These are phyloP conservation scores for Odontarrhena argentea DNA, from an alignment of 345 rosid species.

Conservation along the genomic window DNA sequence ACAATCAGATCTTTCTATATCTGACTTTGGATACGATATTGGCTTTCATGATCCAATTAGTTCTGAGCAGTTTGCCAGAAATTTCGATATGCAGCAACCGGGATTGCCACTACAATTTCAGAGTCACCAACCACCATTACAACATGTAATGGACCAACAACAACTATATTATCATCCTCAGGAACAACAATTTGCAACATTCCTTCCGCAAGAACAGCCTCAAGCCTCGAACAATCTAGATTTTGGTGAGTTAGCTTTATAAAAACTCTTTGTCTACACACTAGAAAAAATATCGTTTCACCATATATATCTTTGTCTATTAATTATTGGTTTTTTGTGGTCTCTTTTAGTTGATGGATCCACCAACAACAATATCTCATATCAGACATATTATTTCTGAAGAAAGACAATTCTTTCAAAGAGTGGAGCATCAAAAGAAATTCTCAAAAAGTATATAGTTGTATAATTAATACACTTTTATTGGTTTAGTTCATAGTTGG, in stretches of 20 bases:
- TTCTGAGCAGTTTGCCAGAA: neutral
- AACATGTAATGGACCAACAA: too few species aligned
- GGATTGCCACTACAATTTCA: neutral
- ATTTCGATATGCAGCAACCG: constrained; percentile 1
- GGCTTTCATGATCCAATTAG: neutral
- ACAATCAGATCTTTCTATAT: neutral
- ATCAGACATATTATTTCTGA: too few species aligned
- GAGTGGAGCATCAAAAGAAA: neutral
- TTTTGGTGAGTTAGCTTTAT: too few species aligned
- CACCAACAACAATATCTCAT: constrained; percentile 4
- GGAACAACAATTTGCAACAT: neutral
- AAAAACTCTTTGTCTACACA: neutral
- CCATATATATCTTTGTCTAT: neutral
- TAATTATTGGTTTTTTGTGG: neutral
- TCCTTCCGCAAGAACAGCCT: too few species aligned
- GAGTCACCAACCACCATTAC: neutral
- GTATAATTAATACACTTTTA: too few species aligned
- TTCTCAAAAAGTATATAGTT: too few species aligned
- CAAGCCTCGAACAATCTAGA: too few species aligned
- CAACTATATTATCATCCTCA: neutral
- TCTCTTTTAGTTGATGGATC: constrained; percentile 3
- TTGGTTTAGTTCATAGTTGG: too few species aligned
- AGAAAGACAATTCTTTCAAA: too few species aligned
- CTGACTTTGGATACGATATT: neutral
- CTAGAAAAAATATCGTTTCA: neutral